These are phyloP conservation scores for Ottelia alismoides DNA, from an alignment of 106 monocot genomes.

Conservation along the genomic window DNA sequence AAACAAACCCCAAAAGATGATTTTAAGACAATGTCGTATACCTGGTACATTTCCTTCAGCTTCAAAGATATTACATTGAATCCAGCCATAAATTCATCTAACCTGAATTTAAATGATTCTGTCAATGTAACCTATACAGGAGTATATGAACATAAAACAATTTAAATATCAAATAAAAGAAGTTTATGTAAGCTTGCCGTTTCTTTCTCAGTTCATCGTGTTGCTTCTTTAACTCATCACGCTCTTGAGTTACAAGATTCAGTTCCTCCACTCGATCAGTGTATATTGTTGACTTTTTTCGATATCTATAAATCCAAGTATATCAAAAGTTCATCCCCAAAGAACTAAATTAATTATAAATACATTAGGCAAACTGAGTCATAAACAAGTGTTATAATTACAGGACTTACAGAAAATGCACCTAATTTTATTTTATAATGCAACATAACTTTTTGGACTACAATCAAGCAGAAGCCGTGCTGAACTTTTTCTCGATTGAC, in stretches of 20 bases:
- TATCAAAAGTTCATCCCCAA: too few relatives aligned
- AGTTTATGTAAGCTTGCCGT: conserved; percentile 18
- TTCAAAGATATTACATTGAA: conserved; percentile 95
- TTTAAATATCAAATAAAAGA: not conserved
- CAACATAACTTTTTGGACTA: too few relatives aligned
- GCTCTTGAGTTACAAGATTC: conserved; percentile 68
- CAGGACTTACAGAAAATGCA: too few relatives aligned
- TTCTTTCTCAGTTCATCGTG: conserved; percentile 91
- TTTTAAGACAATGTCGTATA: too few relatives aligned
- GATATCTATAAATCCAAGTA: conserved; percentile 72
- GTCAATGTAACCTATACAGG: not conserved
- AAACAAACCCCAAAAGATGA: too few relatives aligned
- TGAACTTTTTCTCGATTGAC: too few relatives aligned
- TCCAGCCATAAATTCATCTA: conserved; percentile 97
- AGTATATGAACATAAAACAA: not conserved
- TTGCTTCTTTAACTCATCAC: conserved; percentile 83
- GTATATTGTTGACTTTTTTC: conserved; percentile 44
- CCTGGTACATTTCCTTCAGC: conserved; percentile 99
- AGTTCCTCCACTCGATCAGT: conserved; percentile 81
- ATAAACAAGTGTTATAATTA: too few relatives aligned
- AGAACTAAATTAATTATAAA: too few relatives aligned
- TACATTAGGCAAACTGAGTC: too few relatives aligned
- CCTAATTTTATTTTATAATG: too few relatives aligned
- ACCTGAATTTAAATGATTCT: conserved; percentile 56
- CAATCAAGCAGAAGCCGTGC: too few relatives aligned